Evolutionary conservation across 1,284 basidiomycete species (phyloP).

Genomic region (Xerocomus tenax): DNA sequence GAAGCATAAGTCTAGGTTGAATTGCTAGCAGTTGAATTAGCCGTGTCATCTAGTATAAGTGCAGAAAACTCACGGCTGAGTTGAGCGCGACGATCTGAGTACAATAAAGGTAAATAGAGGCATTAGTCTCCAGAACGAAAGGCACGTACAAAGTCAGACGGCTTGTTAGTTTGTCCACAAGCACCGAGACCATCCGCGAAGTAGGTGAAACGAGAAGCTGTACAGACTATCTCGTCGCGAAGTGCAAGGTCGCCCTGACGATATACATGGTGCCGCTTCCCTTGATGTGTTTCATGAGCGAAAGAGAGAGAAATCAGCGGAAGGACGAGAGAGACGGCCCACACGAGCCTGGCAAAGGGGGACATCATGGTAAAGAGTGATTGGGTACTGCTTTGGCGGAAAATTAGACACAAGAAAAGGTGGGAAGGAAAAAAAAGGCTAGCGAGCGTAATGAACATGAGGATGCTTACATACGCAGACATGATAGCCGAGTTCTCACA

Average conservation of each 20-base stretch:
- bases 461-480: neutral
- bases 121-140: neutral
- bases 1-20: conserved; percentile 40
- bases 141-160: conserved; percentile 24
- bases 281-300: conserved; percentile 18
- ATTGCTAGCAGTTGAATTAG: conserved; percentile 33
- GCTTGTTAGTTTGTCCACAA: conserved; percentile 16
- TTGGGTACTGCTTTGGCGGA: conserved; percentile 4
- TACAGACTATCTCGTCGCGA: conserved; percentile 19
- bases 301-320: conserved; percentile 15
- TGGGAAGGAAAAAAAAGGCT: neutral
- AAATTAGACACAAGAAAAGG: neutral
- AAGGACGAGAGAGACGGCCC: conserved; percentile 16
- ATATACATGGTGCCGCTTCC: conserved; percentile 20
- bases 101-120: neutral
- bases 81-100: conserved; percentile 32
- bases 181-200: conserved; percentile 27
- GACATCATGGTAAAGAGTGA: conserved; percentile 26
- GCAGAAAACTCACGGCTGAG: conserved; percentile 14
- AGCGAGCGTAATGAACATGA: neutral
- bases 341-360: conserved; percentile 8
- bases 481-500: neutral
- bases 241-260: conserved; percentile 22
- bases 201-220: conserved; percentile 28
- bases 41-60: neutral